phyloP scores from a whole-genome alignment of 768 basidiomycete genomes.

The Vararia minispora region DNA sequence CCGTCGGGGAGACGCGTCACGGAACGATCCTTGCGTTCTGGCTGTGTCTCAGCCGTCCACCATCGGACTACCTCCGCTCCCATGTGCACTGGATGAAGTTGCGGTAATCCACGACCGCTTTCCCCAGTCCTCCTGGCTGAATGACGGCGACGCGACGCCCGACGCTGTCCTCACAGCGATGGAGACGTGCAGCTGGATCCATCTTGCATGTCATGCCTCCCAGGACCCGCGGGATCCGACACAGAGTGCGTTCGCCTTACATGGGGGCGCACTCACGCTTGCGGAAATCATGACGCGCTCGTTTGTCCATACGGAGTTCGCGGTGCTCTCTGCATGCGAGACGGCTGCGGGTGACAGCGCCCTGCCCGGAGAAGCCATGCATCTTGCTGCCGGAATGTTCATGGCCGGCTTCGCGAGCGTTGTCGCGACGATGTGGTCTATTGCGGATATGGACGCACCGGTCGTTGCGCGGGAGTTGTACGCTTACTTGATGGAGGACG shows the following conservation, averaged over 20 bases:
- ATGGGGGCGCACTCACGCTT: conserved; percentile 4
- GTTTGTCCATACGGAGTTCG: conserved; percentile 6
- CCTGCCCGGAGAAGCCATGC: conserved; percentile 5
- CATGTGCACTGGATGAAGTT: too few relatives aligned
- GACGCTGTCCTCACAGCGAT: conserved; percentile 4
- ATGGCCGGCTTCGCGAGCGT: conserved; percentile 5
- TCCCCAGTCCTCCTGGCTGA: too few relatives aligned
- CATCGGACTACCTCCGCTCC: too few relatives aligned
- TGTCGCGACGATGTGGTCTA: conserved; percentile 10
- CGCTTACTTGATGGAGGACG: too few relatives aligned
- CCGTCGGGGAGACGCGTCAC: neutral
- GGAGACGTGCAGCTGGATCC: conserved; percentile 4
- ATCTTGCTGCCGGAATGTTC: conserved; percentile 6
- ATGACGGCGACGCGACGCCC: too few relatives aligned
- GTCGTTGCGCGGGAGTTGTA: conserved; percentile 2
- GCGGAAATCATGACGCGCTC: conserved; percentile 4
- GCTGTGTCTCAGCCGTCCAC: too few relatives aligned
- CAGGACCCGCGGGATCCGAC: conserved; percentile 6
- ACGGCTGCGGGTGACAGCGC: conserved; percentile 2
- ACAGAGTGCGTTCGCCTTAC: conserved; percentile 6
- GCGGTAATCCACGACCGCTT: too few relatives aligned
- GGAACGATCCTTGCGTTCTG: too few relatives aligned
- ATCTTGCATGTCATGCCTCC: conserved; percentile 11
- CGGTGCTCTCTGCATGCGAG: conserved; percentile 5
- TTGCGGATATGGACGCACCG: conserved; percentile 1